These are phyloP conservation scores for Claviceps pazoutovae DNA, from an alignment of 2,329 filamentous ascomycete species.

Conservation along the genomic window DNA sequence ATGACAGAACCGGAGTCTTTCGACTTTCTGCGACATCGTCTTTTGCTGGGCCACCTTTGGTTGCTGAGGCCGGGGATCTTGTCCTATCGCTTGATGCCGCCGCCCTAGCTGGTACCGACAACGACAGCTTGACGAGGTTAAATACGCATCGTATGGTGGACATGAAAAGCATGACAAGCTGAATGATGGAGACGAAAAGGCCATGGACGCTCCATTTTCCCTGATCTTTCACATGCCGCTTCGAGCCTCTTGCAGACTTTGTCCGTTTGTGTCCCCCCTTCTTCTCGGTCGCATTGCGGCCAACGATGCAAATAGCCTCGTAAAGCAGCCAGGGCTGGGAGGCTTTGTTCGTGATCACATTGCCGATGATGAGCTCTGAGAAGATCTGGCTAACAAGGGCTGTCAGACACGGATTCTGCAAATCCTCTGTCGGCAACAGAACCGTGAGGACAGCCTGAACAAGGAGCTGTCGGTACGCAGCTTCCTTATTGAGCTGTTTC, in stretches of 20 bases:
- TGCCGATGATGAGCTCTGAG: slow-evolving; percentile 78
- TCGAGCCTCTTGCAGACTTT: neutral
- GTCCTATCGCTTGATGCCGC: slow-evolving; percentile 13
- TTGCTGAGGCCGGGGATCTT: neutral
- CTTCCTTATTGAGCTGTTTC: slow-evolving; percentile 63
- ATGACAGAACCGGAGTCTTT: slow-evolving; percentile 57
- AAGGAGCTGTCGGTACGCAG: slow-evolving; percentile 74
- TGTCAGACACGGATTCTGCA: slow-evolving; percentile 75
- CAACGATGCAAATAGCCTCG: slow-evolving; percentile 65
- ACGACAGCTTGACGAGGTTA: slow-evolving; percentile 50
- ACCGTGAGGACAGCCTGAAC: slow-evolving; percentile 69
- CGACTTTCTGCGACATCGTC: neutral
- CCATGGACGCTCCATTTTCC: slow-evolving; percentile 27
- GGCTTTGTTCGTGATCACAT: slow-evolving; percentile 62
- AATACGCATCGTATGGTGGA: slow-evolving; percentile 53
- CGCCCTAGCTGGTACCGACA: slow-evolving; percentile 46
- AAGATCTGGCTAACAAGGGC: slow-evolving; percentile 77
- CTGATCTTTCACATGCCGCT: slow-evolving; percentile 7
- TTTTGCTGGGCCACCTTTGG: slow-evolving; percentile 4
- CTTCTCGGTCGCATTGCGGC: slow-evolving; percentile 25
- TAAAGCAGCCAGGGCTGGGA: slow-evolving; percentile 83
- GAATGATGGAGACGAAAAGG: slow-evolving; percentile 43
- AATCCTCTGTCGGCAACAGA: slow-evolving; percentile 80
- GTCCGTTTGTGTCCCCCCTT: slow-evolving; percentile 8
- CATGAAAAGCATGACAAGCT: slow-evolving; percentile 40